Percentiles rank a stretch among this genome's conserved stretches.
phyloP scores from a whole-genome alignment of 257 asterid species.

The Hygrophila difformis region DNA sequence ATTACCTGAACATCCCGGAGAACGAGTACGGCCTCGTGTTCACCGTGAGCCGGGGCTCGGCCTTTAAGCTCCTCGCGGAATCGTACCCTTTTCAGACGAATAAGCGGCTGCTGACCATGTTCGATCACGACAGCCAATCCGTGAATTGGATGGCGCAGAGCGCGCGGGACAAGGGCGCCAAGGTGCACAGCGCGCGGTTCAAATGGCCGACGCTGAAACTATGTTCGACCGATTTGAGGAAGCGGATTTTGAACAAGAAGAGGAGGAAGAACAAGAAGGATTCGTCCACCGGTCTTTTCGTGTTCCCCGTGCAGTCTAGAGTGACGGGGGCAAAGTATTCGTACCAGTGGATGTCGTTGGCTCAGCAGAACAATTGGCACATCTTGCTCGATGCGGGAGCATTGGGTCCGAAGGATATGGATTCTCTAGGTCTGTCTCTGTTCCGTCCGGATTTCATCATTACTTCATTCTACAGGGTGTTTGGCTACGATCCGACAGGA shows the following conservation, averaged over 20 bases:
- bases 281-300: conserved; percentile 76
- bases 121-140: conserved; percentile 93
- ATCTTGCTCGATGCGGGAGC: conserved; percentile 92
- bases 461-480: conserved; percentile 79
- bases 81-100: conserved; percentile 88
- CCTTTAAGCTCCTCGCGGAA: conserved; percentile 82
- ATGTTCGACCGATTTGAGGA: conserved; percentile 79
- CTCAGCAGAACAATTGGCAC: conserved; percentile 96
- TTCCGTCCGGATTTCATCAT: conserved; percentile 90
- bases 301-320: conserved; percentile 92
- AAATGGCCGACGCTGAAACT: conserved; percentile 92
- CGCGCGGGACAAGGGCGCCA: conserved; percentile 89
- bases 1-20: conserved; percentile 89
- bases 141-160: conserved; percentile 92
- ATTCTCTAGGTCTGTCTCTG: conserved; percentile 80
- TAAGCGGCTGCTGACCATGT: conserved; percentile 84
- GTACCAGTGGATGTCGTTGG: conserved; percentile 94
- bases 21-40: conserved; percentile 90
- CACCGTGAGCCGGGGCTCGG: conserved; percentile 90
- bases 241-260: conserved; percentile 69
- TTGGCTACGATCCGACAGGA: conserved; percentile 90
- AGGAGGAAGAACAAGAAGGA: conserved; percentile 85
- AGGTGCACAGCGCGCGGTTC: conserved; percentile 86
- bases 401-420: conserved; percentile 93
- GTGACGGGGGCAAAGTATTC: conserved; percentile 94